A percentile compares a stretch with the other conserved stretches of the same genome.
Conservation (phyloP, 495 filamentous ascomycete genomes). For the Aspergillus haitiensis region DNA sequence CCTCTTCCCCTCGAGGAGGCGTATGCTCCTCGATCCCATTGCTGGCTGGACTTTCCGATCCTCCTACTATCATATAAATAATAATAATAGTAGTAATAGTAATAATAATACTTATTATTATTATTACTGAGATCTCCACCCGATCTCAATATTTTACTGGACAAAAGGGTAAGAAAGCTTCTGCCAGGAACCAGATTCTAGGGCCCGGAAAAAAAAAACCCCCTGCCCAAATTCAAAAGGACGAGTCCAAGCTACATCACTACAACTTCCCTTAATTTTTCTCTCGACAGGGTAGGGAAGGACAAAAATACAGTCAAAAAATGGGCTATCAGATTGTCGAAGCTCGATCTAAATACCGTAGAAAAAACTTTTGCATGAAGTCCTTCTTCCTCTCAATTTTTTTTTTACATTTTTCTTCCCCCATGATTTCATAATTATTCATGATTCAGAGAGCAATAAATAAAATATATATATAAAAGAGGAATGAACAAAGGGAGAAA, state of each 20-base stretch:
- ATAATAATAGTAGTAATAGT: too few species aligned
- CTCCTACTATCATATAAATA: too few species aligned
- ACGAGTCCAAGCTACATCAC: neutral
- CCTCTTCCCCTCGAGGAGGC: neutral
- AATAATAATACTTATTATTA: neutral
- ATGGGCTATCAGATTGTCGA: conserved; percentile 1
- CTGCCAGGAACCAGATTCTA: conserved; percentile 8
- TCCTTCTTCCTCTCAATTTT: too few species aligned
- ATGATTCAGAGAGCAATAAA: too few species aligned
- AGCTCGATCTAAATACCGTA: too few species aligned
- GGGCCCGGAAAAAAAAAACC: conserved; percentile 18
- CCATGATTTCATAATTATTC: too few species aligned
- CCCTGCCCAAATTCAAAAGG: conserved; percentile 3
- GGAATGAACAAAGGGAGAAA: too few species aligned
- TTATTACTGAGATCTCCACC: neutral
- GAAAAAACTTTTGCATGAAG: too few species aligned
- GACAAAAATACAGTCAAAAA: conserved; percentile 2
- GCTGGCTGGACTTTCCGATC: too few species aligned
- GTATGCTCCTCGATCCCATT: conserved; percentile 1
- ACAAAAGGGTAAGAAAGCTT: conserved; percentile 10
- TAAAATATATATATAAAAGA: too few species aligned
- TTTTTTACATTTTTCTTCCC: too few species aligned
- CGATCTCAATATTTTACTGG: conserved; percentile 3
- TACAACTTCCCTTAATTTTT: neutral
- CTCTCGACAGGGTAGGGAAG: neutral